phyloP scores from a whole-genome alignment of 768 basidiomycete species.

The Naganishia kalamii region DNA sequence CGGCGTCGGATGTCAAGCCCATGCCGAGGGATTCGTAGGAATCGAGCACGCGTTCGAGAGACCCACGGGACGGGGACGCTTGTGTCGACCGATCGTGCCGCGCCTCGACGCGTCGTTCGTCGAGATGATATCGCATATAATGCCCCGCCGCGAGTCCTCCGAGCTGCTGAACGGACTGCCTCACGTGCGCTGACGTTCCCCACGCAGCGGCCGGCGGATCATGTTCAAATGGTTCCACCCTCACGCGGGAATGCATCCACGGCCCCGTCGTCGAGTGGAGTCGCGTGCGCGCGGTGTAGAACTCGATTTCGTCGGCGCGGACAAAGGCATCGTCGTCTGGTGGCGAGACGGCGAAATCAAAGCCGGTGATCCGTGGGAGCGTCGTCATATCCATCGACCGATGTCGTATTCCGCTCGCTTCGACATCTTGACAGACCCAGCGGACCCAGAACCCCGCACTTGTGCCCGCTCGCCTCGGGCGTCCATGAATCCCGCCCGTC shows the following conservation, averaged over 20 bases:
- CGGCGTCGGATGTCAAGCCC: background rate
- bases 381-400: constrained; percentile 11
- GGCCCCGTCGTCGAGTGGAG: constrained; percentile 9
- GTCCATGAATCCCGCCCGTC: constrained; percentile 2
- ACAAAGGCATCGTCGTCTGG: constrained; percentile 23
- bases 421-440: constrained; percentile 13
- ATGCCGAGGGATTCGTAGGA: constrained; percentile 10
- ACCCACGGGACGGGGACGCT: background rate
- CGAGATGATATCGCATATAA: constrained; percentile 12
- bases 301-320: constrained; percentile 22
- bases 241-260: constrained; percentile 23
- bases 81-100: background rate
- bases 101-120: background rate
- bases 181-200: constrained; percentile 25
- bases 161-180: constrained; percentile 7
- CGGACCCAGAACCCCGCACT: constrained; percentile 23
- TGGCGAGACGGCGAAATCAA: constrained; percentile 15
- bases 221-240: constrained; percentile 13
- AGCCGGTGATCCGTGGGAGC: constrained; percentile 16
- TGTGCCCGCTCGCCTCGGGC: constrained; percentile 5
- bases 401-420: background rate
- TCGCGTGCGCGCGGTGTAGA: constrained; percentile 18
- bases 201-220: constrained; percentile 18
- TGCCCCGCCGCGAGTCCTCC: constrained; percentile 10
- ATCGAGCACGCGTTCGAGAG: background rate